Evolutionary conservation across 768 basidiomycete genomes (phyloP), one percentile per base, ranked within the genome.

Genomic region (Galerina sulciceps): DNA sequence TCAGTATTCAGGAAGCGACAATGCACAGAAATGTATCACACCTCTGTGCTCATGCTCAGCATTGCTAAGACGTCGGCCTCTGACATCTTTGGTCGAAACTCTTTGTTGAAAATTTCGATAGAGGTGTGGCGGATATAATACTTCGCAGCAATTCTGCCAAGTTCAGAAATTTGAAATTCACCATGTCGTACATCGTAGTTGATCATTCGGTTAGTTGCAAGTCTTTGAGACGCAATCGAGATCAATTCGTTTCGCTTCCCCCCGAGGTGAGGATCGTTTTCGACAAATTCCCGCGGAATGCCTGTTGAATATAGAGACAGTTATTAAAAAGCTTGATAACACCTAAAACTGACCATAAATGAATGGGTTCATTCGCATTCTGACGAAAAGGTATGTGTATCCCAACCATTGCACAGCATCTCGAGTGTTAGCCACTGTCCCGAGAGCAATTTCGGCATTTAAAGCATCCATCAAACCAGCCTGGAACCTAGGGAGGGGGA

Each of bases 361-460:
- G 65, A 87, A 86, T 2, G 96, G 96, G 66, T 95, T 96, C 70
- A 90, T 92, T 46, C 85, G 81, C 95, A 99, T 96, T 53, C 96
- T 85, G 10, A 98, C 95, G 69, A 92, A 94, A 31, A 99, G 84
- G 71, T 99, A 99, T 1, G 97, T 98, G 71, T 97, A 99, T 14
- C 96, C 93, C 41, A 99, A 77, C 97, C 97, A 99, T 61, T 88
- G 88, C 13, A 96, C 87, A 6, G 88, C 97, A 69, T 99, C 97
- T 56, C 80, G 76, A 37, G 89, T 83, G 65, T 85, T 96, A 1
- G 93, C 83, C 22, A 99, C 96, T 1, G 97, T 99, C 2, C 97
- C 96, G 0, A 99, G 83, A 9, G 95, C 81, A 52, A 99, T 90
- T 70, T 99, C 97, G 2, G 95, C 97, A 69, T 99, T 99, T 64